phyloP scores from a whole-genome alignment of 495 filamentous ascomycete genomes.

The Neurospora sp. region DNA sequence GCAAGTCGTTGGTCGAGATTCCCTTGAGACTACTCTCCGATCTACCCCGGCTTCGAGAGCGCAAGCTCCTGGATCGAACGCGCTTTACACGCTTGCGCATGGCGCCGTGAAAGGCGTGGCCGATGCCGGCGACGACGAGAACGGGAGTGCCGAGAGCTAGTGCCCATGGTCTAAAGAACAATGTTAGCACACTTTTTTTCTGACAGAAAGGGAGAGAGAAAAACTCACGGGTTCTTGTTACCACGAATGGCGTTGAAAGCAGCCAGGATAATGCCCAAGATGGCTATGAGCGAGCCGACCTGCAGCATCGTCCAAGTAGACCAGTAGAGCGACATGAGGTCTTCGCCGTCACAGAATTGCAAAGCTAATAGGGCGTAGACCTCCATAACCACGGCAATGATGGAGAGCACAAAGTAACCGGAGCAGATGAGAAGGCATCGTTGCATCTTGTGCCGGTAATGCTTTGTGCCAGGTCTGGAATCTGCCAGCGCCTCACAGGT shows the following conservation, averaged over 20 bases:
- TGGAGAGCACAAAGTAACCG: conserved; percentile 20
- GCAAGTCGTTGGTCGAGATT: conserved; percentile 6
- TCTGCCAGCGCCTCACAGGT: background rate
- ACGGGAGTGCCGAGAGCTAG: conserved; percentile 40
- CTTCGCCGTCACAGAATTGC: conserved; percentile 39
- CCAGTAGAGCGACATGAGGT: conserved; percentile 40
- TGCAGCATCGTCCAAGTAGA: conserved; percentile 37
- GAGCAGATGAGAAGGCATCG: conserved; percentile 25
- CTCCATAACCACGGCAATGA: conserved; percentile 29
- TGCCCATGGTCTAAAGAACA: conserved; percentile 27
- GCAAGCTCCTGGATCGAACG: conserved; percentile 10
- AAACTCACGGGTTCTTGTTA: conserved; percentile 30
- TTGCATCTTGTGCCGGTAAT: conserved; percentile 12
- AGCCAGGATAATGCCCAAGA: conserved; percentile 32
- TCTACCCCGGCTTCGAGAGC: conserved; percentile 2
- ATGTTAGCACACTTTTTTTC: background rate
- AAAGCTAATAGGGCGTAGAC: conserved; percentile 31
- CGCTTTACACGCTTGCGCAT: conserved; percentile 18
- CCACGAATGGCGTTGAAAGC: conserved; percentile 27
- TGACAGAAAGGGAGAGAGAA: background rate
- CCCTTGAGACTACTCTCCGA: conserved; percentile 6
- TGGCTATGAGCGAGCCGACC: conserved; percentile 38
- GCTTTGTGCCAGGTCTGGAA: background rate
- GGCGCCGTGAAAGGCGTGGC: conserved; percentile 27
- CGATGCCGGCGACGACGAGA: conserved; percentile 34